phyloP scores from a whole-genome alignment of 768 basidiomycete genomes.

The Psilocybe cyanescens region DNA sequence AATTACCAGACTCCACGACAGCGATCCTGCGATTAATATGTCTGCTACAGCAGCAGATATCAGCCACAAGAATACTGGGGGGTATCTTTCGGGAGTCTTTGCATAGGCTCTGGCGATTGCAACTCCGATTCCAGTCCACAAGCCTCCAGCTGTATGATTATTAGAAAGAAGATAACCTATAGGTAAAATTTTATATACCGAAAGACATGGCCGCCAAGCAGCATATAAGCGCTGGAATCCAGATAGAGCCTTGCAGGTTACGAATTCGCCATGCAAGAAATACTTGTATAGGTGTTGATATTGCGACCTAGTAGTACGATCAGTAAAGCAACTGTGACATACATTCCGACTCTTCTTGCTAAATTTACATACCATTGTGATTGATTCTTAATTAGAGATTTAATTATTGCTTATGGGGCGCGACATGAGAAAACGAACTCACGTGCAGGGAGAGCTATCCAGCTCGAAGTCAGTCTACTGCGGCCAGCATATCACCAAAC shows the following conservation, averaged over 20 bases:
- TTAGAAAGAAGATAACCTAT: not conserved
- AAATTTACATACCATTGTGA: not conserved
- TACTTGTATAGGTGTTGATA: conserved; percentile 2
- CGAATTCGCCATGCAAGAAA: conserved; percentile 4
- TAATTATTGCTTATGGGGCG: not conserved
- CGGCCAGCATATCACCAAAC: too few relatives aligned
- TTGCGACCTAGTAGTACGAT: not conserved
- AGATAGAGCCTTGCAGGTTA: not conserved
- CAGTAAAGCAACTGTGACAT: too few relatives aligned
- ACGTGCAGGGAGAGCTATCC: conserved; percentile 1
- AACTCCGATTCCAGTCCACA: not conserved
- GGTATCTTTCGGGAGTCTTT: not conserved
- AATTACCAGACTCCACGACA: conserved; percentile 2
- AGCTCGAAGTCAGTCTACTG: too few relatives aligned
- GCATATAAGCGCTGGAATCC: not conserved
- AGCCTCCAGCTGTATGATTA: not conserved
- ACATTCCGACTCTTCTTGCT: too few relatives aligned
- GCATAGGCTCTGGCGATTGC: not conserved
- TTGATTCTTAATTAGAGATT: not conserved
- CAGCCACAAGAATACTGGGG: conserved; percentile 2
- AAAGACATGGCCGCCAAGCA: not conserved
- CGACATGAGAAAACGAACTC: not conserved
- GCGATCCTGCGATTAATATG: not conserved
- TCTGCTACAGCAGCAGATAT: not conserved
- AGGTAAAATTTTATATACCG: not conserved